Conservation (phyloP, 164 flowering plant species). For the Vitis rupestris region DNA sequence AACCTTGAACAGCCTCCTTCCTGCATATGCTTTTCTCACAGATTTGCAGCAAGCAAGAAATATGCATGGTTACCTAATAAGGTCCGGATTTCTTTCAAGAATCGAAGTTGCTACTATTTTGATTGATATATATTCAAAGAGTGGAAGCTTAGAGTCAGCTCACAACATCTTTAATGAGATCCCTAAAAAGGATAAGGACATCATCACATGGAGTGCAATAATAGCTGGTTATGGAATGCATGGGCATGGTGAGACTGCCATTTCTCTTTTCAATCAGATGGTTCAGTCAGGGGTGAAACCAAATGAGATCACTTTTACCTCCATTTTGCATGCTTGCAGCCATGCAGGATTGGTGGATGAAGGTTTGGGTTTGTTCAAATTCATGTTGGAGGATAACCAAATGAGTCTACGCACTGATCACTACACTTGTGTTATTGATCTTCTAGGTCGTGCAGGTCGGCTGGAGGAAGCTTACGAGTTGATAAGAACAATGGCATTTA, state of each 20-base stretch:
- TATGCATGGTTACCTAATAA: slow-evolving; percentile 53
- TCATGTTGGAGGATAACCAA: slow-evolving; percentile 33
- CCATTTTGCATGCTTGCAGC: slow-evolving; percentile 67
- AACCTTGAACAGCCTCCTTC: slow-evolving; percentile 62
- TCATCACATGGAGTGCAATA: slow-evolving; percentile 62
- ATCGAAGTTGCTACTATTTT: slow-evolving; percentile 50
- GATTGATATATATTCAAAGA: slow-evolving; percentile 64
- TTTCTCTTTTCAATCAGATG: slow-evolving; percentile 65
- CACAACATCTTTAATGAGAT: slow-evolving; percentile 48
- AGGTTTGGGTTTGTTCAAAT: slow-evolving; percentile 56
- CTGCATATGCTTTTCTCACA: slow-evolving; percentile 60
- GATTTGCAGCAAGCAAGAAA: slow-evolving; percentile 60
- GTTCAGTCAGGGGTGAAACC: slow-evolving; percentile 59
- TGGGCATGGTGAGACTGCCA: slow-evolving; percentile 55
- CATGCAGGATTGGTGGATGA: slow-evolving; percentile 80
- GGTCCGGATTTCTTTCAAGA: slow-evolving; percentile 45
- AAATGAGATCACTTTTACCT: slow-evolving; percentile 67
- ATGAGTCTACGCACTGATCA: slow-evolving; percentile 41
- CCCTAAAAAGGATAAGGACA: slow-evolving; percentile 41
- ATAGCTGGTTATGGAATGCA: slow-evolving; percentile 69
- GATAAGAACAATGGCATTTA: slow-evolving; percentile 56
- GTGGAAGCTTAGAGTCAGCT: slow-evolving; percentile 61
- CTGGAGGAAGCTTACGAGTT: slow-evolving; percentile 58
- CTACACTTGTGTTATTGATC: slow-evolving; percentile 72
- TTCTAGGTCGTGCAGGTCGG: slow-evolving; percentile 75